Base-by-base conservation (phyloP, 1,284 basidiomycete genomes). In the Pseudozyma thailandica region DNA sequence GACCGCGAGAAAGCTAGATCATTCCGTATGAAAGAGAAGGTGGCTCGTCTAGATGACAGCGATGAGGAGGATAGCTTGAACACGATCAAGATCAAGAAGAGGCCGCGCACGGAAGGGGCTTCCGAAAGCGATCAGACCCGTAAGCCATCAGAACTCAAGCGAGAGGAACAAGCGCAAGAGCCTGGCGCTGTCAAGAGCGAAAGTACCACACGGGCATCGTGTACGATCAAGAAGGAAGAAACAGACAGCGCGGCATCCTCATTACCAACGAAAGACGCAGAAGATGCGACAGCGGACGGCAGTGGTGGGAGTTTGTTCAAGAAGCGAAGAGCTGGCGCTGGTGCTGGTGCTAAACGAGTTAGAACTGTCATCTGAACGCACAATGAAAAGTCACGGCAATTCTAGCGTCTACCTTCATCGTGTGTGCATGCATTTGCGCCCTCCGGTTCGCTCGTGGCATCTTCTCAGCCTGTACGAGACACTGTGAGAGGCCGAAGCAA, bases 341-440 rank as follows among this genome's bases (percentile, higher is more conserved):
- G 75, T 7, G 65, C 75, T 16, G 75, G 77, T 30, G 66, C 75
- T 4, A 79, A 76, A 52, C 60, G 65, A 33, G 77, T 79, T 6
- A 37, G 73, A 27, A 60, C 70, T n/a, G 41, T 75, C 33, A 72
- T 63, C 16, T 74, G 39, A 69, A 23, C 31, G 46, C 31, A 25
- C 12, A 15, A 41, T 18, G 26, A 28, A 18, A 50, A 27, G 20
- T 15, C 16, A 23, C 31, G 7, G 12, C 31, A n/a, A n/a, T n/a
- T n/a, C n/a, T n/a, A n/a, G n/a, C n/a, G n/a, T n/a, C n/a, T n/a
- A n/a, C n/a, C n/a, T n/a, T n/a, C n/a, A n/a, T n/a, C n/a, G n/a
- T n/a, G n/a, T n/a, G n/a, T n/a, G n/a, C n/a, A n/a, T n/a, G n/a
- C n/a, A n/a, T n/a, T n/a, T n/a, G n/a, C n/a, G n/a, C n/a, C n/a